phyloP scores from a whole-genome alignment of 2,329 filamentous ascomycete species.

The Fusarium udum region DNA sequence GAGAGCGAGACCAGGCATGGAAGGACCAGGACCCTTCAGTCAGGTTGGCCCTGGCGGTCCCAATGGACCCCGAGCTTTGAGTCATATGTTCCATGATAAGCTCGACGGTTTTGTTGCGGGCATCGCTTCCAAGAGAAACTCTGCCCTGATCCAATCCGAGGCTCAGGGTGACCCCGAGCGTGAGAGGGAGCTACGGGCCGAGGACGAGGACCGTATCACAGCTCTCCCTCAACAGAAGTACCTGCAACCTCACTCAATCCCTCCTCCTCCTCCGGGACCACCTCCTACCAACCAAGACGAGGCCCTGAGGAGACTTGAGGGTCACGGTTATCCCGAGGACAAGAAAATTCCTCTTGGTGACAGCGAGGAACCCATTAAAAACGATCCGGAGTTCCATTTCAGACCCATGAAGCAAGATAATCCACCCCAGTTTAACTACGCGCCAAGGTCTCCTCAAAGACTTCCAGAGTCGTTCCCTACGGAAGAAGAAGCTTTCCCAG shows the following conservation, averaged over 20 bases:
- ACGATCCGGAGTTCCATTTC: conserved; percentile 64
- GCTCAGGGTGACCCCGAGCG: conserved; percentile 81
- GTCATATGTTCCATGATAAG: conserved; percentile 82
- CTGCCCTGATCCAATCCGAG: conserved; percentile 82
- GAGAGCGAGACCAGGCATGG: conserved; percentile 46
- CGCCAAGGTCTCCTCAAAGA: conserved; percentile 57
- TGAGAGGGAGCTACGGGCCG: conserved; percentile 80
- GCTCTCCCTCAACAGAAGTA: conserved; percentile 78
- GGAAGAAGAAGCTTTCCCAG: conserved; percentile 41
- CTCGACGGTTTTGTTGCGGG: conserved; percentile 88
- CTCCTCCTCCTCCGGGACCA: conserved; percentile 44
- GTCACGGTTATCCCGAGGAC: conserved; percentile 57
- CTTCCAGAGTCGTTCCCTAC: conserved; percentile 32
- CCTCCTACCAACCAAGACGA: conserved; percentile 53
- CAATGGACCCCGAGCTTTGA: conserved; percentile 66
- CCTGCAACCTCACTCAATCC: conserved; percentile 62
- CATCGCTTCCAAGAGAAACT: conserved; percentile 87
- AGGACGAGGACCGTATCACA: conserved; percentile 86
- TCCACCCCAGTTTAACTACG: conserved; percentile 68
- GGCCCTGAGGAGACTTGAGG: conserved; percentile 60
- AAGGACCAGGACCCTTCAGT: conserved; percentile 57
- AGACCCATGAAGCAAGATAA: conserved; percentile 61
- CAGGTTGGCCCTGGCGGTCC: conserved; percentile 36
- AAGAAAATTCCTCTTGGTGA: conserved; percentile 46
- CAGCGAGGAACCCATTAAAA: conserved; percentile 31